Evolutionary conservation across 495 filamentous ascomycete species (phyloP), one percentile per base, ranked within the genome.

Genomic region (Penicillium subrubescens): DNA sequence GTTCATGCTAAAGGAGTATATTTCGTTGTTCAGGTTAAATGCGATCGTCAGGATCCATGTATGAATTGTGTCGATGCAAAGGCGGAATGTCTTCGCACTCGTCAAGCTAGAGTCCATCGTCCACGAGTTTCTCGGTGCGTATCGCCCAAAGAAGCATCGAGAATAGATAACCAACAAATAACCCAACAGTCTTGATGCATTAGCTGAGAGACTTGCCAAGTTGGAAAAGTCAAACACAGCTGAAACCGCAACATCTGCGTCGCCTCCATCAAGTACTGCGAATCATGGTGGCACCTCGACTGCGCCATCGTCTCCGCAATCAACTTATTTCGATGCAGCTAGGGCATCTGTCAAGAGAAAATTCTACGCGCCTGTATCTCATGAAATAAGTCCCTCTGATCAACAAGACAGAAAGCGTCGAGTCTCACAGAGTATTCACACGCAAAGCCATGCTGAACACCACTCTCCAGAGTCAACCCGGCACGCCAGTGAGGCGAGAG

Each of bases 1-100:
- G 8, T 19, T 31, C 4, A 50, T 59, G 11, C 17, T 50, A 59
- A 59, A 48, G 37, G 15, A 10, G 2, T 1, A 5, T 41, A 5
- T 34, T 12, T 35, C 19, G 0, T 23, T 29, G 27, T 7, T 1
- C 33, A 75, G 71, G 67, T 74, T 11, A 75, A 74, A 68, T 75
- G 73, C 33, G 73, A 75, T 61, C 69, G 73, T 8, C 63, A 71
- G 34, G 60, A 70, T 53, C 73, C 71, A 52, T 75, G 73, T 31
- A 57, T 65, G 46, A 72, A 73, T 31, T 75, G 73, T 34, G 61
- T 59, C 21, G 69, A 71, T 43, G 73, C 71, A 44, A 61, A 57
- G 1, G 62, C 62, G 11, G 61, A 69, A 56, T 75, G 73, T 39
- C 44, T 55, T 59, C 73, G 73, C 27, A 63, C 60, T 27, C 71